Evolutionary conservation across 192 early-diverging fungal species (phyloP), one percentile per base, ranked within the genome.

Genomic region (Podila epicladia): DNA sequence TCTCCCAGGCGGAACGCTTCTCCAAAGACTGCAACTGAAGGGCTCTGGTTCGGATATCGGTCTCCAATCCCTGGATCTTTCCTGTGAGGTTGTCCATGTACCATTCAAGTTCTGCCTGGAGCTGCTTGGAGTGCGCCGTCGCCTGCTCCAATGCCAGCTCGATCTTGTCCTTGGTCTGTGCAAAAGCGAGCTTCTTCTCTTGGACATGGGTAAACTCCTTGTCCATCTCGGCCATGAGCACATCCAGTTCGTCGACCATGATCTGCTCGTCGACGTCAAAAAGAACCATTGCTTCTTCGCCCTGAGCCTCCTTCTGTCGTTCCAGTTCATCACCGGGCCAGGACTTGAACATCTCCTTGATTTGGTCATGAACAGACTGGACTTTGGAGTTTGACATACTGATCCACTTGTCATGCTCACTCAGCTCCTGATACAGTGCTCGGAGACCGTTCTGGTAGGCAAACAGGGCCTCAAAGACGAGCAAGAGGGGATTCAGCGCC

Each of bases 201-300:
- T 73, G 77, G 29, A 80, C 71, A 61, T 69, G 49, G 0, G 71
- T 37, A 71, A 73, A 51, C 37, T 80, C 71, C 58, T 67, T 64
- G 28, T 73, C 71, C 77, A 80, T 73, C 28, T 80, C 77, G 5
- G 57, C 71, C 29, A 80, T 69, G 13, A 80, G 58, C 19, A 80
- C 77, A 24, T 80, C 71, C 62, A 73, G 45, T 1, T 80, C 77
- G 37, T 80, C 77, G 0, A 80, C 77, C 32, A 73, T 50, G 4
- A 80, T 65, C 26, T 80, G 77, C 48, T 80, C 77, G 48, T 80
- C 69, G 31, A 80, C 77, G 59, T 80, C 77, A 73, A 73, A 80
- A 41, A 80, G 26, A 15, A 80, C 71, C 77, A 80, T 80, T 0
- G 61, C 24, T 31, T 73, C 77, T 17, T 69, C 60, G 3, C 31